Conservation (phyloP, 108 stramenopile species). For the Cyclotella baltica region DNA sequence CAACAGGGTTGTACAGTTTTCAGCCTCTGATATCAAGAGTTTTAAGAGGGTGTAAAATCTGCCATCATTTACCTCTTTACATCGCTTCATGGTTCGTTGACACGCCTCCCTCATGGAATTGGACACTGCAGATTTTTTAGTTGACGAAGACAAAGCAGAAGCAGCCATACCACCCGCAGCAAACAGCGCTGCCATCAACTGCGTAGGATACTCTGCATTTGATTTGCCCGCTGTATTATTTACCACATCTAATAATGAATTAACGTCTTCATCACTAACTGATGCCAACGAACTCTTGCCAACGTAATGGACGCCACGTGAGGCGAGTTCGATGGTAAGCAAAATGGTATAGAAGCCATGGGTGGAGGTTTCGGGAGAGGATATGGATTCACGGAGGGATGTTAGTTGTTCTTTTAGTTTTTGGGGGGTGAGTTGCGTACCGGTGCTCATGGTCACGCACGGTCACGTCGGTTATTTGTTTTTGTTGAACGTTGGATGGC, state of each 20-base stretch:
- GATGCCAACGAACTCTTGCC: too few species aligned
- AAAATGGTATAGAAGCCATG: conserved; percentile 19
- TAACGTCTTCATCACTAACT: not conserved
- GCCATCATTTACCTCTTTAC: conserved; percentile 45
- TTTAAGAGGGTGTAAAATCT: conserved; percentile 36
- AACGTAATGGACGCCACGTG: conserved; percentile 25
- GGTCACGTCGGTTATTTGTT: too few species aligned
- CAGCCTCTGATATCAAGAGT: not conserved
- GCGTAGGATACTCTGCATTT: conserved; percentile 16
- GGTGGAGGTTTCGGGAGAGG: not conserved
- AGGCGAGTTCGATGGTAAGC: conserved; percentile 27
- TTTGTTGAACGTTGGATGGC: too few species aligned
- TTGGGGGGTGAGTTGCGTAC: conserved; percentile 12
- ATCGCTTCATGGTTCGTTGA: conserved; percentile 30
- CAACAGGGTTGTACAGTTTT: not conserved
- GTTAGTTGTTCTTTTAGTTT: conserved; percentile 39
- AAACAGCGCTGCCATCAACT: conserved; percentile 31
- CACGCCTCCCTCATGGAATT: not conserved
- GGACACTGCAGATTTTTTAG: not conserved
- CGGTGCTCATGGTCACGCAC: conserved; percentile 1
- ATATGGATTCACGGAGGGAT: conserved; percentile 32
- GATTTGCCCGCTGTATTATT: conserved; percentile 19
- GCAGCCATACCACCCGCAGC: conserved; percentile 35
- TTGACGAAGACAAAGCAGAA: not conserved
- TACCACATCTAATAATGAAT: conserved; percentile 15